phyloP scores from a whole-genome alignment of 805 yeast genomes.

The Saccharomyces jurei region DNA sequence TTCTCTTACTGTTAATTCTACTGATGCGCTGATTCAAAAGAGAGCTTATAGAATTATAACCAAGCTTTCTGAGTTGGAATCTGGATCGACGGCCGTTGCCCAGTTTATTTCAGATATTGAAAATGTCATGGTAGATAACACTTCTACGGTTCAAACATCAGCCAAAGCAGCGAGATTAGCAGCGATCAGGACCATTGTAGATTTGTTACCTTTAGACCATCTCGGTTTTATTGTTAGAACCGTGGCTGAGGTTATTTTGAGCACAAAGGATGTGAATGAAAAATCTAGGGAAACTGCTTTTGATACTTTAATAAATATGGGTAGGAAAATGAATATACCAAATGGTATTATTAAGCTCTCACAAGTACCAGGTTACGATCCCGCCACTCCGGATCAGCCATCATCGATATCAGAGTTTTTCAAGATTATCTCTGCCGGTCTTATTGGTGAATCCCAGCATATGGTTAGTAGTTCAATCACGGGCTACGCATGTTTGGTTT shows the following conservation, averaged over 20 bases:
- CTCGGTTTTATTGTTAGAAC: conserved; percentile 72
- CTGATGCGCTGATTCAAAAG: conserved; percentile 71
- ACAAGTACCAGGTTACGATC: conserved; percentile 58
- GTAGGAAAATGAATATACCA: conserved; percentile 56
- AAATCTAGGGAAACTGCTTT: conserved; percentile 80
- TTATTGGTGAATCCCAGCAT: conserved; percentile 88
- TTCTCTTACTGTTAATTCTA: conserved; percentile 50
- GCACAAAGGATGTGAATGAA: conserved; percentile 89
- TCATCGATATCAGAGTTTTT: conserved; percentile 76
- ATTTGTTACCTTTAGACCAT: conserved; percentile 54
- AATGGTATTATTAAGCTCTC: conserved; percentile 63
- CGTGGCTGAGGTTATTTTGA: conserved; percentile 79
- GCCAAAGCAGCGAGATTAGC: conserved; percentile 75
- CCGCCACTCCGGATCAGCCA: conserved; percentile 47
- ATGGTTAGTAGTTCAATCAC: conserved; percentile 96
- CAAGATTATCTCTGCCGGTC: conserved; percentile 92
- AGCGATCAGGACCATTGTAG: conserved; percentile 55
- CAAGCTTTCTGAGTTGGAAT: conserved; percentile 59
- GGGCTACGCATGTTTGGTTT: conserved; percentile 77
- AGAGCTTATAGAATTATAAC: conserved; percentile 77
- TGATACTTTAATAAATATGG: conserved; percentile 70
- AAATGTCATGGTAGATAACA: conserved; percentile 48
- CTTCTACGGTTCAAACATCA: conserved; percentile 53
- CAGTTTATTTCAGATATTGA: conserved; percentile 52
- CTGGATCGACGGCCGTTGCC: conserved; percentile 48